Evolutionary conservation across 306 rosid species (phyloP).

Genomic region (Quercus gilva): DNA sequence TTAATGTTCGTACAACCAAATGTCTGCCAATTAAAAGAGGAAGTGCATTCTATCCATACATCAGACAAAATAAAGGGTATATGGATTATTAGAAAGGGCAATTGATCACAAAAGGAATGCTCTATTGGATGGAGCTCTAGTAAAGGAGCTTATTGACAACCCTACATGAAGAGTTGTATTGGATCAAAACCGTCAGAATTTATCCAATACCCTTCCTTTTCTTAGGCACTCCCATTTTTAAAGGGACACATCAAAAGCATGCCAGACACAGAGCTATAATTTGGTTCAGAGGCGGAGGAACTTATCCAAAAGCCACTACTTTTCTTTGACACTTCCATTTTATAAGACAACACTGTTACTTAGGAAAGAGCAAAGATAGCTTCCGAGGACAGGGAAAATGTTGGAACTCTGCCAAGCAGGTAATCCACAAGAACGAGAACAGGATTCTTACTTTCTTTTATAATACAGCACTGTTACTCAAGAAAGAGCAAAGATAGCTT

Average conservation of each 20-base stretch:
- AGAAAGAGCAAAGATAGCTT: too few species aligned
- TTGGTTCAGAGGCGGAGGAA: not conserved
- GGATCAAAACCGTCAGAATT: not conserved
- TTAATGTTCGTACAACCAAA: not conserved
- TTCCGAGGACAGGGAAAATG: not conserved
- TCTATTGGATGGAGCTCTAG: not conserved
- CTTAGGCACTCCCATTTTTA: not conserved
- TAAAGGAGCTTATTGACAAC: not conserved
- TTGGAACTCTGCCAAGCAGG: not conserved
- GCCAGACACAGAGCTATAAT: not conserved
- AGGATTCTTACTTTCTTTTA: not conserved
- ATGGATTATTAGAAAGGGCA: not conserved
- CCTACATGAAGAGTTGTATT: not conserved
- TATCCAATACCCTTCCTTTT: not conserved
- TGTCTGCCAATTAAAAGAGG: not conserved
- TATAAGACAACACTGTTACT: not conserved
- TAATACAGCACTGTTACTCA: too few species aligned
- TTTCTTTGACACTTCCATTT: not conserved
- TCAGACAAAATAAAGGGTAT: not conserved
- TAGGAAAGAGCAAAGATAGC: not conserved
- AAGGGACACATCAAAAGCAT: not conserved
- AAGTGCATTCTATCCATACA: not conserved
- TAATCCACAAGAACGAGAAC: not conserved
- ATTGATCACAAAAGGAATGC: not conserved
- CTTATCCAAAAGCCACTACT: not conserved